Percentiles rank a stretch among this genome's conserved stretches.
Conservation (phyloP, 1,284 basidiomycete species). For the Pseudozyma thailandica region DNA sequence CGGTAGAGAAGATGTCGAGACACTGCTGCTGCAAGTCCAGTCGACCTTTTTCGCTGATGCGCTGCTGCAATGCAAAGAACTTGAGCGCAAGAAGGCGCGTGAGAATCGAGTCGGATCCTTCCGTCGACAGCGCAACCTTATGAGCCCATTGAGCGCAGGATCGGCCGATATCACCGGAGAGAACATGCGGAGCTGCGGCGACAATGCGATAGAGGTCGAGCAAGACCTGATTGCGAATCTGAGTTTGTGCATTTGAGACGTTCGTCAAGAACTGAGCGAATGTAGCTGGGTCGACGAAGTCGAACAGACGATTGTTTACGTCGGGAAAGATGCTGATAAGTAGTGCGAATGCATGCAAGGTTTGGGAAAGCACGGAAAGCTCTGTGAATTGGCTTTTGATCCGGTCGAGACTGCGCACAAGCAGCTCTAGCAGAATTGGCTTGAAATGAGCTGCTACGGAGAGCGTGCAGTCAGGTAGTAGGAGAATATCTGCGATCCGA, state of each 20-base stretch:
- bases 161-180: slow-evolving; percentile 10
- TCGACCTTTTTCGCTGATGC: slow-evolving; percentile 36
- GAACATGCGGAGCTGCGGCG: slow-evolving; percentile 15
- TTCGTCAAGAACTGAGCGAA: slow-evolving; percentile 26
- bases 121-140: slow-evolving; percentile 16
- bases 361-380: slow-evolving; percentile 12
- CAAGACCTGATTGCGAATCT: slow-evolving; percentile 33
- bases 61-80: slow-evolving; percentile 43
- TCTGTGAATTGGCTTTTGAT: slow-evolving; percentile 8
- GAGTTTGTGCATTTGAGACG: slow-evolving; percentile 4
- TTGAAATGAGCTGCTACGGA: slow-evolving; percentile 58
- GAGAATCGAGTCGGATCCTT: slow-evolving; percentile 9
- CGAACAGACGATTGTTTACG: slow-evolving; percentile 40
- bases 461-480: slow-evolving; percentile 54
- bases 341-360: slow-evolving; percentile 23
- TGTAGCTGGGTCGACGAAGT: slow-evolving; percentile 30
- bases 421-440: slow-evolving; percentile 64
- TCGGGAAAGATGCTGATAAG: slow-evolving; percentile 60
- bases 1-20: slow-evolving; percentile 10
- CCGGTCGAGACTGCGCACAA: slow-evolving; percentile 50
- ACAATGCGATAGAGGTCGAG: slow-evolving; percentile 33
- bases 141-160: slow-evolving; percentile 30
- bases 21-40: slow-evolving; percentile 39
- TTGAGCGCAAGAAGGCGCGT: slow-evolving; percentile 54
- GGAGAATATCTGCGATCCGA: slow-evolving; percentile 56